Base-by-base conservation (phyloP, 257 asterid species). In the Solanum lycopersicoides region DNA sequence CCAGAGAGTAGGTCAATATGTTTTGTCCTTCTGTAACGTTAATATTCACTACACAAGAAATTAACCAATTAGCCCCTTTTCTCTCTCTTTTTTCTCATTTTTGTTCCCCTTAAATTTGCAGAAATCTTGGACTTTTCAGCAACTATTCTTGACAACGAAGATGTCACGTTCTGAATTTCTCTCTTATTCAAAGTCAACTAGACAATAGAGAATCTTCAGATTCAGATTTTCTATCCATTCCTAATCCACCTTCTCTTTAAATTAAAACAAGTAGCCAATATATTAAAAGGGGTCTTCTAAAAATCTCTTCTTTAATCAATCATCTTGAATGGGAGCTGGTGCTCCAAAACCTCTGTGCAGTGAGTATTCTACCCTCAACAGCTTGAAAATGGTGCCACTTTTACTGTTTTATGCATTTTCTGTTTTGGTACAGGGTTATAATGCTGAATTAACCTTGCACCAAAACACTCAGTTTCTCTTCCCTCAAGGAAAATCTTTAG, bases 401-500 rank as follows among this genome's bases (percentile, higher is more conserved):
- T 50, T 82, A 30, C 69, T 82, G 85, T 12, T 80, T 12, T 80
- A 10, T 50, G 8, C 69, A 82, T 50, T 82, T 50, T 82, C 85
- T 35, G 12, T 82, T 82, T 50, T 82, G 3, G 42, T 82, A 28
- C 41, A 82, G 39, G 69, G 69, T 50, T 50, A 47, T 16, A 82
- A 50, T 82, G 69, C 85, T 82, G 30, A 50, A 8, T 30, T 80
- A 47, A 45, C 41, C n/a, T 79, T 32, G 32, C n/a, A 45, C n/a
- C 87, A 14, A 42, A 82, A 50, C 1, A 75, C 9, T 15, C 95
- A 98, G 0, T 97, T 95, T 87, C 87, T 95, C 60, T 95, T 95
- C 92, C 98, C 99, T 2, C 23, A 86, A 88, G 87, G 95, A 68
- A 89, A 92, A 68, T 97, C 99, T 68, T 34, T 92, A 4, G 95